These are phyloP conservation scores for Acanthamoeba royreba DNA, from an alignment of 208 protist species.

Conservation along the genomic window DNA sequence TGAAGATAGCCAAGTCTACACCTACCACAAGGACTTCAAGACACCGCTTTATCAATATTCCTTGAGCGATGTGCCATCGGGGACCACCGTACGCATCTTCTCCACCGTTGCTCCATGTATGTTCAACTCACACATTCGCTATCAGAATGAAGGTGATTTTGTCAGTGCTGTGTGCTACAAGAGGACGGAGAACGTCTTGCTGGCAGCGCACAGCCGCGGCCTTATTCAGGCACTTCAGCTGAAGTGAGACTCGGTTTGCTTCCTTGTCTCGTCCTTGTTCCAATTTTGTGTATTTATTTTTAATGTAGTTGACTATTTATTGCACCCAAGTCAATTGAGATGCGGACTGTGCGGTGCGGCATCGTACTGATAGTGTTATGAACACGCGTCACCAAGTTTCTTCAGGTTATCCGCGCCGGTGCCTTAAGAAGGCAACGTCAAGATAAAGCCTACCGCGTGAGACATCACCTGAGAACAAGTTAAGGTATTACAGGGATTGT, in stretches of 20 bases:
- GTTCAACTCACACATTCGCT: not conserved
- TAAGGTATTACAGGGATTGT: too few species aligned
- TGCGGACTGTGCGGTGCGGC: too few species aligned
- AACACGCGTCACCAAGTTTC: too few species aligned
- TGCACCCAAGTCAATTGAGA: too few species aligned
- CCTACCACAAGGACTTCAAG: conserved; percentile 58
- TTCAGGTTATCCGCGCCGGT: too few species aligned
- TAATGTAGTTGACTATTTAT: too few species aligned
- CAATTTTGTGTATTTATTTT: too few species aligned
- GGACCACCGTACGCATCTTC: not conserved
- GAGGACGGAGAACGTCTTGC: conserved; percentile 41
- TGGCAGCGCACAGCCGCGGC: conserved; percentile 62
- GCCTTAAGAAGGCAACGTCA: too few species aligned
- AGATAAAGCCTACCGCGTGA: too few species aligned
- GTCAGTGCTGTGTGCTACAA: conserved; percentile 55
- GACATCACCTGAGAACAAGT: too few species aligned
- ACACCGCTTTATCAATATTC: conserved; percentile 14
- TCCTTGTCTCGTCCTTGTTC: too few species aligned
- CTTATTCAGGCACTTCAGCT: conserved; percentile 48
- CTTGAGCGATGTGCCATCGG: not conserved
- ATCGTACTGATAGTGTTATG: too few species aligned
- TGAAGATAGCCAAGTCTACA: conserved; percentile 63
- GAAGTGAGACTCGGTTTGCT: not conserved
- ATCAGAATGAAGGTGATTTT: conserved; percentile 54
- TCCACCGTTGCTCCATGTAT: not conserved